These are phyloP conservation scores for Aspergillus caelatus DNA, from an alignment of 2,329 filamentous ascomycete genomes.

Conservation along the genomic window DNA sequence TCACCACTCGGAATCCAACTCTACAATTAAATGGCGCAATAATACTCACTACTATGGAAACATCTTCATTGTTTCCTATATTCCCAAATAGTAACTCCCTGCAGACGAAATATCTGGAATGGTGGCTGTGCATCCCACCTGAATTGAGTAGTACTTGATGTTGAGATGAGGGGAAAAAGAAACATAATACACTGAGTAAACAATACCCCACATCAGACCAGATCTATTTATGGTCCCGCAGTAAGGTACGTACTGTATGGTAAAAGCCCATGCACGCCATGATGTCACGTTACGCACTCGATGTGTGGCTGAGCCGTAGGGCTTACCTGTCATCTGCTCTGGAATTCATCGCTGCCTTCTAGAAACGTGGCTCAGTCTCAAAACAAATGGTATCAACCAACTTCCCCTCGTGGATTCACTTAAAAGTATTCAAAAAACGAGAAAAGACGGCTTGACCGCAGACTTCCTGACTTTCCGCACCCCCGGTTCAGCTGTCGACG, in stretches of 20 bases:
- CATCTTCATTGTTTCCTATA: background rate
- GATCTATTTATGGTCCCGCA: conserved; percentile 1
- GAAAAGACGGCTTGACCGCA: background rate
- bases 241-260: background rate
- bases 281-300: background rate
- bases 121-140: background rate
- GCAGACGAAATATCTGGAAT: background rate
- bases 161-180: background rate
- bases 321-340: background rate
- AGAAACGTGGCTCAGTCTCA: background rate
- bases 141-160: background rate
- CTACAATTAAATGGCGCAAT: background rate
- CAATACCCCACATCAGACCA: background rate
- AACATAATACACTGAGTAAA: background rate
- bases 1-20: background rate
- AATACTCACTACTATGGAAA: too few relatives aligned
- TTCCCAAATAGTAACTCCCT: background rate
- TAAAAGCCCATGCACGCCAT: background rate
- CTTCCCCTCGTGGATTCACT: background rate
- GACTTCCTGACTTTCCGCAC: background rate
- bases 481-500: background rate
- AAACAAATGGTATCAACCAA: background rate
- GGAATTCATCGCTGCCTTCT: background rate
- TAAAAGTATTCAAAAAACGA: background rate
- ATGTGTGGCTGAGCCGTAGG: background rate